Percentiles rank a stretch among this genome's conserved stretches.
phyloP scores from a whole-genome alignment of 2,329 filamentous ascomycete species.

The Tolypocladium sp. region DNA sequence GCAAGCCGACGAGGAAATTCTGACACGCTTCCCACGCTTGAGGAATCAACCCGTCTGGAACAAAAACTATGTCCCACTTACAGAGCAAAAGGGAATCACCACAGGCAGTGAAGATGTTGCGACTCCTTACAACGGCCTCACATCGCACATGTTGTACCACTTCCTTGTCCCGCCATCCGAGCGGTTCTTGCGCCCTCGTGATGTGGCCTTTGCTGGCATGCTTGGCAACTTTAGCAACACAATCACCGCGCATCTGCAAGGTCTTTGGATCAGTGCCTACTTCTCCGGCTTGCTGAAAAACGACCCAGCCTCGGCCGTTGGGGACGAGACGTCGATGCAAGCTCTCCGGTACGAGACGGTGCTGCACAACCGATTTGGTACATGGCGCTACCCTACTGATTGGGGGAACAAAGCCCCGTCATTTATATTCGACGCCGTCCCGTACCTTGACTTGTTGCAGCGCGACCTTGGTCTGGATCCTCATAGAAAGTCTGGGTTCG shows the following conservation, averaged over 20 bases:
- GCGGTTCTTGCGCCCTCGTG: conserved; percentile 21
- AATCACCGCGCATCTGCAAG: conserved; percentile 36
- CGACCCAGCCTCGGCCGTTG: conserved; percentile 8
- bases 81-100: conserved; percentile 23
- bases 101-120: conserved; percentile 19
- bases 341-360: conserved; percentile 44
- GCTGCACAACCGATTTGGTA: conserved; percentile 59
- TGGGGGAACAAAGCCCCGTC: conserved; percentile 55
- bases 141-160: conserved; percentile 31
- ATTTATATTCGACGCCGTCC: conserved; percentile 67
- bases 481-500: conserved; percentile 43
- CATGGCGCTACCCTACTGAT: conserved; percentile 59
- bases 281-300: conserved; percentile 28
- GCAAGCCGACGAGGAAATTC: conserved; percentile 42
- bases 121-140: conserved; percentile 15
- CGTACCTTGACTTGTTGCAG: conserved; percentile 62
- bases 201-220: conserved; percentile 37
- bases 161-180: conserved; percentile 35
- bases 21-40: conserved; percentile 43
- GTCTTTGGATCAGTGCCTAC: conserved; percentile 58
- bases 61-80: conserved; percentile 32
- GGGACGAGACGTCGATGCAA: conserved; percentile 24
- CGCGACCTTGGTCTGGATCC: conserved; percentile 53
- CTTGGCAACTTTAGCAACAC: conserved; percentile 32
- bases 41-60: conserved; percentile 40